Conservation (phyloP, 805 yeast genomes). For the Candida hungchunana region DNA sequence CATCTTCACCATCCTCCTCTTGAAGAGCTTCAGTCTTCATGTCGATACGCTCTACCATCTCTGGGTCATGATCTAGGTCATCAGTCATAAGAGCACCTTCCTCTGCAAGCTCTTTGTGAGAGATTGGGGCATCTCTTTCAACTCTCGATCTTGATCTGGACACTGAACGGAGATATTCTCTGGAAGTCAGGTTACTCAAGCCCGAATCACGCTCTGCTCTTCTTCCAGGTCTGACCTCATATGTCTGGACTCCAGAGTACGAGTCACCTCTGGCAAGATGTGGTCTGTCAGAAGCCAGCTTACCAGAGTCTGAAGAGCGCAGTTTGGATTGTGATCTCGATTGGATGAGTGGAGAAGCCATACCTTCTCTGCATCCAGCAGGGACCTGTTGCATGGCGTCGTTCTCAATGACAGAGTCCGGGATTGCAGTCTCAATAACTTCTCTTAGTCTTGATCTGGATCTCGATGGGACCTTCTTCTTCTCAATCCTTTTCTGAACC, state of each 20-base stretch:
- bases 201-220: conserved; percentile 24
- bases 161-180: conserved; percentile 56
- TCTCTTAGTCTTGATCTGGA: conserved; percentile 20
- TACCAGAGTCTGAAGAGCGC: conserved; percentile 5
- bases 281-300: conserved; percentile 31
- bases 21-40: conserved; percentile 5
- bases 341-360: conserved; percentile 31
- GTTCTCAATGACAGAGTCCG: conserved; percentile 33
- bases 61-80: conserved; percentile 31
- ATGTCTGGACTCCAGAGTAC: conserved; percentile 50
- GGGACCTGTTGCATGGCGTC: conserved; percentile 39
- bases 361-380: conserved; percentile 42
- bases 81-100: conserved; percentile 55
- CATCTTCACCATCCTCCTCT: conserved; percentile 12
- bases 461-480: conserved; percentile 10
- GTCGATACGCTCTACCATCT: conserved; percentile 17
- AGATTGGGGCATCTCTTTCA: conserved; percentile 30
- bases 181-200: conserved; percentile 27
- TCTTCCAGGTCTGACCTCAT: conserved; percentile 31
- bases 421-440: conserved; percentile 18
- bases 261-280: conserved; percentile 78
- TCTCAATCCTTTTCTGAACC: conserved; percentile 18
- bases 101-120: conserved; percentile 40
- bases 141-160: conserved; percentile 61
- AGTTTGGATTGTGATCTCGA: conserved; percentile 25